phyloP scores from a whole-genome alignment of 2,329 filamentous ascomycete genomes.

The Fusarium chaquense region DNA sequence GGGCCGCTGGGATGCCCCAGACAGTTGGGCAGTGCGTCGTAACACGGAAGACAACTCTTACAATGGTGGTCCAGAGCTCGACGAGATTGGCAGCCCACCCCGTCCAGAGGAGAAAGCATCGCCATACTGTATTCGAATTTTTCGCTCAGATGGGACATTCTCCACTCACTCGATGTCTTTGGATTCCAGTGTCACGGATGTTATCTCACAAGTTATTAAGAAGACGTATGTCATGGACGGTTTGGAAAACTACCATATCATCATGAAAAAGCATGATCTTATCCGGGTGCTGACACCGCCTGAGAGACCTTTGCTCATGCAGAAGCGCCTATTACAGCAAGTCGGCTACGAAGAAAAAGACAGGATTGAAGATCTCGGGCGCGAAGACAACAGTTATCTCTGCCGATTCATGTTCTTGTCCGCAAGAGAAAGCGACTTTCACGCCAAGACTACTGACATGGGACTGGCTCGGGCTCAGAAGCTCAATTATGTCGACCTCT shows the following conservation, averaged over 20 bases:
- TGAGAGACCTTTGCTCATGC: conserved; percentile 89
- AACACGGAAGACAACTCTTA: conserved; percentile 73
- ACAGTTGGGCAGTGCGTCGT: conserved; percentile 94
- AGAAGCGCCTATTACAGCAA: conserved; percentile 90
- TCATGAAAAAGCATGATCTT: conserved; percentile 92
- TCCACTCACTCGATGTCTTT: conserved; percentile 88
- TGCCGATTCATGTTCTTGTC: conserved; percentile 96
- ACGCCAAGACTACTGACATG: conserved; percentile 76
- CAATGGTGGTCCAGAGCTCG: conserved; percentile 68
- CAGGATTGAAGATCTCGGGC: conserved; percentile 89
- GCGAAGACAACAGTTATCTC: conserved; percentile 97
- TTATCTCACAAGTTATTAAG: conserved; percentile 90
- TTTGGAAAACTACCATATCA: conserved; percentile 93
- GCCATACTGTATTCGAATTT: conserved; percentile 93
- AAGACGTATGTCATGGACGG: conserved; percentile 94
- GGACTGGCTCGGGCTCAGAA: conserved; percentile 87
- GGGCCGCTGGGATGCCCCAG: conserved; percentile 89
- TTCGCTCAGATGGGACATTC: conserved; percentile 93
- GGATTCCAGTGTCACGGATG: conserved; percentile 86
- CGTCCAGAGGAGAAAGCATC: conserved; percentile 79
- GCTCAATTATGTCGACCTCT: conserved; percentile 92
- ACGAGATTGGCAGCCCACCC: conserved; percentile 75
- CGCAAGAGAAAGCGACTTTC: conserved; percentile 85
- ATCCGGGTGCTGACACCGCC: conserved; percentile 81
- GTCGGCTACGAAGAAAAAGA: conserved; percentile 91